phyloP scores from a whole-genome alignment of 208 protist species.

The Acanthamoeba lenticulata region DNA sequence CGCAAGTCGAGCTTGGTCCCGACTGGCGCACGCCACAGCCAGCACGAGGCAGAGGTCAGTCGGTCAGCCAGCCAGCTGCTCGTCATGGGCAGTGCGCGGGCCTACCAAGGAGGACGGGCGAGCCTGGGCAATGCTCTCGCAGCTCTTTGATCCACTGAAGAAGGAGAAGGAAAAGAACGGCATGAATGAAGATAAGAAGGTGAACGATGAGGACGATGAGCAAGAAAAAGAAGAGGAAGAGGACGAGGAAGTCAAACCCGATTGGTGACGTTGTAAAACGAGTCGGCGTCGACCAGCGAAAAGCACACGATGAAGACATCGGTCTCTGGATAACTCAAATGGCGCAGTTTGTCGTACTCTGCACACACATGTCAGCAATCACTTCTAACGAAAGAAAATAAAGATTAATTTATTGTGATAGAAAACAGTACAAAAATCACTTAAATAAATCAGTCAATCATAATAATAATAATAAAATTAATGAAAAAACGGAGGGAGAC shows the following conservation, averaged over 20 bases:
- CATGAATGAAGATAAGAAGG: background rate
- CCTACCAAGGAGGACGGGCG: background rate
- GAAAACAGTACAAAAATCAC: too few relatives aligned
- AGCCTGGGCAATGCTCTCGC: background rate
- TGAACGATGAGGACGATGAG: background rate
- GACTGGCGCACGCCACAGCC: background rate
- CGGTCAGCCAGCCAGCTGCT: background rate
- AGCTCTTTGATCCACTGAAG: constrained; percentile 39
- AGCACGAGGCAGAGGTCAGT: background rate
- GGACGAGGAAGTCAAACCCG: background rate
- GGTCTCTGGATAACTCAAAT: constrained; percentile 5
- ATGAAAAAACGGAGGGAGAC: background rate
- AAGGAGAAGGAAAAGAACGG: background rate
- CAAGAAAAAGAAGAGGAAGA: background rate
- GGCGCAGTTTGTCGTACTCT: constrained; percentile 56
- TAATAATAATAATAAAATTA: too few relatives aligned
- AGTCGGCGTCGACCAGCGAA: constrained; percentile 1
- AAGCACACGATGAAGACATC: constrained; percentile 40
- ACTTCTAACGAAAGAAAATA: too few relatives aligned
- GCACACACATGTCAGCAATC: background rate
- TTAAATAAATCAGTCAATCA: too few relatives aligned
- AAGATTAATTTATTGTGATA: too few relatives aligned
- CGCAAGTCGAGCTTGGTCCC: constrained; percentile 36
- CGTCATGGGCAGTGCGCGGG: background rate
- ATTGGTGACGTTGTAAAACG: background rate